Evolutionary conservation across 2,329 filamentous ascomycete genomes (phyloP).

Genomic region (Metarhizium robertsii): DNA sequence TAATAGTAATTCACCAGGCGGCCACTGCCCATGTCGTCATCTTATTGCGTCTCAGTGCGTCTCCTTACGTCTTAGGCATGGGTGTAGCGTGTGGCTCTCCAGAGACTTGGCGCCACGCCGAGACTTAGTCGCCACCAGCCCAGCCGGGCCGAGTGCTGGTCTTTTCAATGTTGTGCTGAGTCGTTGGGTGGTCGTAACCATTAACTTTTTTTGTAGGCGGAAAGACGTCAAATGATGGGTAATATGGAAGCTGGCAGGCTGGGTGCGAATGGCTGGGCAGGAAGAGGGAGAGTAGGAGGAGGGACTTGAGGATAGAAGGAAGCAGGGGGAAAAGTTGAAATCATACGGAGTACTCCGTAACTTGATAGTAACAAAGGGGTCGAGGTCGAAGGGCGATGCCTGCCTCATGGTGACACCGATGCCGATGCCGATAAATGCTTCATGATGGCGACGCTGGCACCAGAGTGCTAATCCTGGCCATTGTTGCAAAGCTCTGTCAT

Average conservation of each 20-base stretch:
- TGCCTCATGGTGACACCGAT: no score
- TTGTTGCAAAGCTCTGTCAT: no score
- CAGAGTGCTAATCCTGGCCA: not conserved
- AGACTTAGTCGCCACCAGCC: slow-evolving; percentile 1
- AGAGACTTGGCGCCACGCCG: not conserved
- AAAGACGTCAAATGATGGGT: no score
- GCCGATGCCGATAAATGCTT: no score
- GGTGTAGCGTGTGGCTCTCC: not conserved
- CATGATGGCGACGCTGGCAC: no score
- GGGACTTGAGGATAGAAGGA: not conserved
- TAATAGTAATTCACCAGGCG: no score
- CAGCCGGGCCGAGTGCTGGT: not conserved
- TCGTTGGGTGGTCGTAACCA: not conserved
- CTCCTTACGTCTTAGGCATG: not conserved
- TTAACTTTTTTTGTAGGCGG: no score
- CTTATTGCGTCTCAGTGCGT: not conserved
- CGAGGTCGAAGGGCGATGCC: no score
- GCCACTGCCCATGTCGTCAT: not conserved
- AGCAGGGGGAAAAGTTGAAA: no score
- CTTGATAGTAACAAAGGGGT: no score
- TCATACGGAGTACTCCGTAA: no score
- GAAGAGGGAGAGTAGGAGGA: no score
- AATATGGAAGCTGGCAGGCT: not conserved
- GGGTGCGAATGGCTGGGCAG: not conserved
- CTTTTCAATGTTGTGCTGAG: not conserved